Conservation (phyloP, 371 early-diverging fungal genomes). For the Mortierella sp. region DNA sequence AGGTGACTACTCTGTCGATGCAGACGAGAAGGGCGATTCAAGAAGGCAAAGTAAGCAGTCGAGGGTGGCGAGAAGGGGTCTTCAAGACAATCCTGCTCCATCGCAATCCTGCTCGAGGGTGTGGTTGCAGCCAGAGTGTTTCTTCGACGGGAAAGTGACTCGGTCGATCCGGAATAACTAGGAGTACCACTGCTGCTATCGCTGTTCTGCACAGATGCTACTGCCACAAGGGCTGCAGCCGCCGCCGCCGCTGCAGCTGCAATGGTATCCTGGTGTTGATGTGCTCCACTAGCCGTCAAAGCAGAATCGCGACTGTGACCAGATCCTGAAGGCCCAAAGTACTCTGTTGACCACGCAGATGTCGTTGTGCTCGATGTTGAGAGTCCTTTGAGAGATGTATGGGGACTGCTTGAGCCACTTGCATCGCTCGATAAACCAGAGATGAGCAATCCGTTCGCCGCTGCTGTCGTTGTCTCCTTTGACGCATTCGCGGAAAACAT, state of each 20-base stretch:
- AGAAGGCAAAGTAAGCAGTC: conserved; percentile 48
- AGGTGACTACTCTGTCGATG: conserved; percentile 29
- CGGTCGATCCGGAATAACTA: conserved; percentile 8
- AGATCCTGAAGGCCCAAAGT: conserved; percentile 34
- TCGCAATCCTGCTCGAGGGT: conserved; percentile 11
- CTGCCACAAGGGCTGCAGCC: conserved; percentile 5
- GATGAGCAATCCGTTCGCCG: conserved; percentile 32
- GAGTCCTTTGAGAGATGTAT: conserved; percentile 19
- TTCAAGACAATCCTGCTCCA: conserved; percentile 24
- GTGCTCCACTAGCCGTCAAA: neutral
- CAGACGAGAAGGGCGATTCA: conserved; percentile 39
- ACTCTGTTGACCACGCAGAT: conserved; percentile 44
- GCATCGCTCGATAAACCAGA: conserved; percentile 27
- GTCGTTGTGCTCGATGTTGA: conserved; percentile 36
- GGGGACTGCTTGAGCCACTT: conserved; percentile 19
- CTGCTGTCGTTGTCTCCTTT: conserved; percentile 15
- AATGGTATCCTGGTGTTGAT: conserved; percentile 5
- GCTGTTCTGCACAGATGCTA: neutral
- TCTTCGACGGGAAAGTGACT: conserved; percentile 31
- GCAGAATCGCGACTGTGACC: neutral
- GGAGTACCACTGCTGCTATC: neutral
- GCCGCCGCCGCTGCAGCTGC: conserved; percentile 10
- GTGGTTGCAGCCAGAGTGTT: conserved; percentile 32
- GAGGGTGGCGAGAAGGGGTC: conserved; percentile 55
- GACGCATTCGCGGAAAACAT: conserved; percentile 31